Evolutionary conservation across 106 monocot genomes (phyloP), one percentile per base, ranked within the genome.

Genomic region (Dioscorea zingiberensis): DNA sequence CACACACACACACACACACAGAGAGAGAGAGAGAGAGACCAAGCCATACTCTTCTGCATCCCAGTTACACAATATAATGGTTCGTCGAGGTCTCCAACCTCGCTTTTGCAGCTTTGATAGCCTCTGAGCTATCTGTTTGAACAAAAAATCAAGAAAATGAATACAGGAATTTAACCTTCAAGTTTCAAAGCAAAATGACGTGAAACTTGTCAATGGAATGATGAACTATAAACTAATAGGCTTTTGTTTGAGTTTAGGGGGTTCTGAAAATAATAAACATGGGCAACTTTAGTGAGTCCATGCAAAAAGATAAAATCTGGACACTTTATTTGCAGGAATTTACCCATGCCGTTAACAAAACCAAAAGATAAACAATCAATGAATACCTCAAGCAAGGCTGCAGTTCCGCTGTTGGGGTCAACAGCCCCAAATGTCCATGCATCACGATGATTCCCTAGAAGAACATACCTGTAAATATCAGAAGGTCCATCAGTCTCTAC

Each of bases 371-470:
- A n/a, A 38, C 10, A 38, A 55, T 54, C 12, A 4, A 48, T 18
- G 17, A n/a, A 73, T 82, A 85, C 89, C 79, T 85, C 89, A 59
- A 89, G 70, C 47, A 89, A 74, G 74, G 85, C 75, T 30, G 89
- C 85, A 58, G 89, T 89, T 73, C 89, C 89, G 65, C 89, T 89
- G 47, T 89, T 89, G 44, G 89, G 89, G 25, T 89, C 89, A 18
- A 74, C 85, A 38, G 82, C 89, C 18, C 89, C 89, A 72, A 89
- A 89, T 71, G 89, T 85, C 89, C 89, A 89, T 64, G 89, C 89
- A 79, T 89, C 89, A 71, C 81, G 85, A 79, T 89, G 89, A 68
- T 89, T 89, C 53, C 89, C 89, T 30, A 89, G 64, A 59, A 89
- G 45, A 21, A 89, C 77, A 80, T 82, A 85, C 48, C 89, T 89